Evolutionary conservation across 768 basidiomycete species (phyloP), one percentile per base, ranked within the genome.

Genomic region (Sarcomyxa edulis): DNA sequence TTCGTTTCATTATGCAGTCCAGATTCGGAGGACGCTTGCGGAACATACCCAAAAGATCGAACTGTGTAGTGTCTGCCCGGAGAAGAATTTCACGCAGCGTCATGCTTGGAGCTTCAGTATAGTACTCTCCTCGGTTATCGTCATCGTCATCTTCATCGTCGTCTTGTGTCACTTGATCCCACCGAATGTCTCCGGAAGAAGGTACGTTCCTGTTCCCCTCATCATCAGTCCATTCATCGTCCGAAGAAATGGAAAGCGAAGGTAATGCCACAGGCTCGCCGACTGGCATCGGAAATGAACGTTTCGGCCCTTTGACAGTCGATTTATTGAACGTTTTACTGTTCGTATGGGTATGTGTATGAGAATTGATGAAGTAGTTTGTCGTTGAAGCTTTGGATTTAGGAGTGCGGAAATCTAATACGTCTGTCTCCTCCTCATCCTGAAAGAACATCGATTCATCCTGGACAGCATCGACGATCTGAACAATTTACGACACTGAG

Each of bases 21-120:
- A 30, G 4, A 30, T 12, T 30, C n/a, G 16, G 28, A 8, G 28
- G 16, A n/a, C n/a, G 9, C 26, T 29, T 35, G n/a, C n/a, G n/a
- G n/a, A 30, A 5, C 60, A 38, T 39, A 59, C 61, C 62, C 15
- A 72, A 48, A 15, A 72, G 49, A 39, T 64, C 65, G 46, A 65
- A 64, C 16, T 61, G 55, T 18, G 58, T 56, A 9, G 58, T 56
- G 35, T 68, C 68, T 7, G 64, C 59, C 36, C 48, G 55, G 40
- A 71, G 46, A 37, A 75, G 47, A 20, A 75, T 65, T 45, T 74
- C 72, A 8, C 64, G 64, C 21, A 75, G 55, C 15, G 69, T 72
- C 64, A 73, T 64, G 46, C 73, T 75, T 5, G 57, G 59, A 10
- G 50, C 64, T 42, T 72, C 73, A 24, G 60, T 55, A 11, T 23